These are phyloP conservation scores for Russula vinacea DNA, from an alignment of 768 basidiomycete genomes.

Conservation along the genomic window DNA sequence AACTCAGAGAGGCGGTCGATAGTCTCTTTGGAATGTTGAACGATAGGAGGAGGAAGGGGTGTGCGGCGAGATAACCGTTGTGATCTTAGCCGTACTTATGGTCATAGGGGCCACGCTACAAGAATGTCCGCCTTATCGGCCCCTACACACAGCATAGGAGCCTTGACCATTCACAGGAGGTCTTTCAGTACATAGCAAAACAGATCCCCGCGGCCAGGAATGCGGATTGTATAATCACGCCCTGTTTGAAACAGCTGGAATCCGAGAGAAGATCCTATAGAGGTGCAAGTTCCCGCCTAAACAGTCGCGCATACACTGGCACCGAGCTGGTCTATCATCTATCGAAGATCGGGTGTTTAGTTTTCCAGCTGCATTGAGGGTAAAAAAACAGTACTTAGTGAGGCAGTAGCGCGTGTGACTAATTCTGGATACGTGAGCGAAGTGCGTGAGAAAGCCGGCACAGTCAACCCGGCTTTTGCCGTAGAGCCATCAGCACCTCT, in stretches of 20 bases:
- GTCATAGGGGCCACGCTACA: slow-evolving; percentile 5
- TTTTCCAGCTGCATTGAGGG: too few relatives aligned
- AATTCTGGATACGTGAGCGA: too few relatives aligned
- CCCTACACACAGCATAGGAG: slow-evolving; percentile 19
- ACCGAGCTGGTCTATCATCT: too few relatives aligned
- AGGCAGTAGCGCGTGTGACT: too few relatives aligned
- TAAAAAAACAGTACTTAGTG: too few relatives aligned
- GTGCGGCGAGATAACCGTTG: neutral
- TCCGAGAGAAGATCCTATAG: neutral
- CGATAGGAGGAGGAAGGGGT: neutral
- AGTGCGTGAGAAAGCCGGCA: too few relatives aligned
- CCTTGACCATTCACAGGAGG: slow-evolving; percentile 7
- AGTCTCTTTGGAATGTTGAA: too few relatives aligned
- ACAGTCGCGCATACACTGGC: too few relatives aligned
- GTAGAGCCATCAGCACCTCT: neutral
- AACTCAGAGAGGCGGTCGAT: slow-evolving; percentile 22
- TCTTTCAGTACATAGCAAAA: slow-evolving; percentile 13
- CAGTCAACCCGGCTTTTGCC: neutral
- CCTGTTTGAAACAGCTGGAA: neutral
- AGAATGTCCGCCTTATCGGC: slow-evolving; percentile 2
- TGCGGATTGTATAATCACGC: slow-evolving; percentile 4
- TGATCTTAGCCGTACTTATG: slow-evolving; percentile 22
- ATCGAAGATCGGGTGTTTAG: too few relatives aligned
- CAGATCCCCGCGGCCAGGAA: slow-evolving; percentile 19
- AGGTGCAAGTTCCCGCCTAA: neutral